Evolutionary conservation across 805 yeast genomes (phyloP), one percentile per base, ranked within the genome.

Genomic region (Ogataea naganishii): DNA sequence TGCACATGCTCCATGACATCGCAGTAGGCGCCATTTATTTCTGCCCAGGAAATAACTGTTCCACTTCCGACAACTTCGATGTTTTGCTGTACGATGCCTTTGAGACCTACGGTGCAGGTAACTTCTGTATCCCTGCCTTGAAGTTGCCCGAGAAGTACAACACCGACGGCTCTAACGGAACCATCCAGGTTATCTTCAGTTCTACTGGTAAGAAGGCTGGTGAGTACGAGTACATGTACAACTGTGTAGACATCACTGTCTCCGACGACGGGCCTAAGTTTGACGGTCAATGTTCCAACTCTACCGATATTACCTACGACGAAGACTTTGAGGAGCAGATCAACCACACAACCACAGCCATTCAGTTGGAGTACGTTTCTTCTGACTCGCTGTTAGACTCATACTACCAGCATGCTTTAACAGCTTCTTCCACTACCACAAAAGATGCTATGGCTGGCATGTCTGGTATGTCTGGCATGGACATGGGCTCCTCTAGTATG

Each of bases 241-340:
- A 51, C 33, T 52, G 56, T 38, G 40, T 52, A 12, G 56, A 51
- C 35, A 40, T 52, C 23, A 30, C 36, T 13, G 43, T 52, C 28
- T 34, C 42, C 24, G 32, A 41, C 7, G 43, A 44, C 16, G 56
- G 55, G 18, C 49, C 49, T 14, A 15, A 12, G 4, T 51, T 25
- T 23, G 38, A 49, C 29, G 51, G 45, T 18, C 53, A 50, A 36
- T 51, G 57, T 29, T 18, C 48, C 6, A 51, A 50, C 32, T 33
- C 47, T 4, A 37, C 53, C 3, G 29, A 22, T 6, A 30, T 33
- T 12, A 32, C 23, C 5, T 35, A 24, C 15, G 39, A 38, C 15
- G 22, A 14, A 3, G 34, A 32, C 8, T 27, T 26, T 22, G 41
- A 37, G 15, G 18, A 13, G 2, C 22, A 27, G 13, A 25, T 20